Conservation (phyloP, 2,329 filamentous ascomycete genomes). For the Ophiocordyceps camponoti-leonardi region DNA sequence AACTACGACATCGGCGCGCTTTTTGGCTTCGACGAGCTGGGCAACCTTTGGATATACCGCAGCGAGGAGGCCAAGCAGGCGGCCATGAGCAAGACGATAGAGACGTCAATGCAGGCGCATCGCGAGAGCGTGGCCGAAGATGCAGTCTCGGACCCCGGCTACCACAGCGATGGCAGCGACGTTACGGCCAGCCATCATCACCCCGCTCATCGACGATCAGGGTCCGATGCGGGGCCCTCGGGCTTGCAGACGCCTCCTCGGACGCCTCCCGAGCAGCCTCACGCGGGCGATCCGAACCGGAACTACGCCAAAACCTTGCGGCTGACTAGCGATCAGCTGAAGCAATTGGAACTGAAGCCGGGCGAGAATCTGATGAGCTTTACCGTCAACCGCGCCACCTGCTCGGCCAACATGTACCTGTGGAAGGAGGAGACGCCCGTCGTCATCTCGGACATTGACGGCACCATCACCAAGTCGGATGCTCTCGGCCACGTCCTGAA, state of each 20-base stretch:
- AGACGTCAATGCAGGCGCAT: slow-evolving; percentile 27
- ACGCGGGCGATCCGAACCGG: slow-evolving; percentile 50
- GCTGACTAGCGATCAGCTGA: slow-evolving; percentile 87
- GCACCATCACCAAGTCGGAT: slow-evolving; percentile 96
- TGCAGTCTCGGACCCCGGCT: slow-evolving; percentile 80
- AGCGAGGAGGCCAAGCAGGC: slow-evolving; percentile 91
- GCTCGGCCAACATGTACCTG: slow-evolving; percentile 80
- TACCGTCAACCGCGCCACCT: slow-evolving; percentile 88
- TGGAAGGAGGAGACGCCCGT: slow-evolving; percentile 87
- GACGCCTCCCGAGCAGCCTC: slow-evolving; percentile 50
- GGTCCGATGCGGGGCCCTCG: slow-evolving; percentile 43
- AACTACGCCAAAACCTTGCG: slow-evolving; percentile 96
- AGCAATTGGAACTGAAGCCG: slow-evolving; percentile 61
- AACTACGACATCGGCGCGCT: slow-evolving; percentile 92
- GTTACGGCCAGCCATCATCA: slow-evolving; percentile 28
- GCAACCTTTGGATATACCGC: slow-evolving; percentile 99
- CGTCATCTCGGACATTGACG: slow-evolving; percentile 96
- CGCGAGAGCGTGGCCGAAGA: slow-evolving; percentile 47
- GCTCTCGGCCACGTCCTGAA: slow-evolving; percentile 86
- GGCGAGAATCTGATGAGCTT: slow-evolving; percentile 94
- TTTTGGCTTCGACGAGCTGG: slow-evolving; percentile 87
- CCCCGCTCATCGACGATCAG: slow-evolving; percentile 41
- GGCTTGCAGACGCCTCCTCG: slow-evolving; percentile 47
- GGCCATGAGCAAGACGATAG: slow-evolving; percentile 50
- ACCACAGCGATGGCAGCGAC: slow-evolving; percentile 76